phyloP scores from a whole-genome alignment of 768 basidiomycete species.

The Melanogaster broomeanus region DNA sequence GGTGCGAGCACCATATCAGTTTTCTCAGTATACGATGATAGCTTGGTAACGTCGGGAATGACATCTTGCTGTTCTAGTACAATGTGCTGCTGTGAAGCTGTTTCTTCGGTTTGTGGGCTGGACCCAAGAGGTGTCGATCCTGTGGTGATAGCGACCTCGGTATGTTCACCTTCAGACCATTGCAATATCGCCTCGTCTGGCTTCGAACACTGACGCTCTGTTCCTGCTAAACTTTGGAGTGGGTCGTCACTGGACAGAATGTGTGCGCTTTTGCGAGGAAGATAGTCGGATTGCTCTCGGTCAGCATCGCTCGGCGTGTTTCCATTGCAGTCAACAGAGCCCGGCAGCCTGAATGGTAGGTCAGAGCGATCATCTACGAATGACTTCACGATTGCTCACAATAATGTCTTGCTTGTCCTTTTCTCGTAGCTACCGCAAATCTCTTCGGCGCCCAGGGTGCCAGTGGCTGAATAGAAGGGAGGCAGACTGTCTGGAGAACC shows the following conservation, averaged over 20 bases:
- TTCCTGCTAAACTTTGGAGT: background rate
- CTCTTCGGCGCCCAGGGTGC: background rate
- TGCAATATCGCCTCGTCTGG: background rate
- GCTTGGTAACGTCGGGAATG: background rate
- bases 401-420: background rate
- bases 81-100: background rate
- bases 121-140: background rate
- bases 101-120: background rate
- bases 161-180: background rate
- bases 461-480: too few species aligned
- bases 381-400: conserved; percentile 1
- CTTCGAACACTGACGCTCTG: background rate
- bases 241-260: background rate
- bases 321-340: background rate
- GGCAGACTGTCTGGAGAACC: too few species aligned
- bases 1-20: background rate
- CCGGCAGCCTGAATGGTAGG: background rate
- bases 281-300: background rate
- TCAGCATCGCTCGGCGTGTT: background rate
- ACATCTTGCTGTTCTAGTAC: background rate
- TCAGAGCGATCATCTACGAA: background rate
- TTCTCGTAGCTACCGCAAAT: background rate
- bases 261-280: background rate
- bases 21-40: background rate
- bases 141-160: background rate